Evolutionary conservation across 208 protist species (phyloP), one percentile per base, ranked within the genome.

Genomic region (Trypanosomatidae sp.): DNA sequence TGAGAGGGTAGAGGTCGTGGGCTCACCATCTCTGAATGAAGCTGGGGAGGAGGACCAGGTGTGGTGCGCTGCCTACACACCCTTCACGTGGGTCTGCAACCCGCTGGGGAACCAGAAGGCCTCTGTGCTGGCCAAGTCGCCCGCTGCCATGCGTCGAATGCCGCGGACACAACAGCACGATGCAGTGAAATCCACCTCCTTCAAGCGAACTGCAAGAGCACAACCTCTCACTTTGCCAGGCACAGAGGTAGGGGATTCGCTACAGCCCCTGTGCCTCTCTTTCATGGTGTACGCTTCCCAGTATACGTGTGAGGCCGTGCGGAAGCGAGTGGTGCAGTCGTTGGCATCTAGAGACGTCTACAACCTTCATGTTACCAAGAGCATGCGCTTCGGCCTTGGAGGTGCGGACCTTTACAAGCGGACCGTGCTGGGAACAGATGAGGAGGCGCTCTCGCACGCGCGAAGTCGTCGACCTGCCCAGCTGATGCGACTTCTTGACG

Each of bases 1-100:
- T 12, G 76, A 80, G 36, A 72, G 64, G 3, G 55, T 80, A 5
- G 43, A 33, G 13, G 6, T 28, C 2, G 64, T 68, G 43, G 9
- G 6, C 19, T 36, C 6, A 22, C 41, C 25, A 15, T 30, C 25
- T 22, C 25, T 2, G 7, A 28, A 55, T 17, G n/a, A 60, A 70
- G 46, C 13, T 10, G 73, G 43, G n/a, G 46, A 49, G 13, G 36
- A 68, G 0, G 10, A n/a, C 7, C 25, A 59, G 33, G 22, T 53
- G 17, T 84, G 80, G 80, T 62, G 49, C n/a, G 80, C 71, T 12
- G 62, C 56, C 12, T 85, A 85, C 55, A 73, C 81, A 2, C 53
- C 73, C 0, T 85, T 85, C 64, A 73, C 72, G 28, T 85, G 81
- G 81, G 13, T 85, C 4, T 73, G 66, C n/a, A 76, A 70, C 53